Conservation (phyloP, 1,139 yeast species). For the Saccharomyces pastorianus region DNA sequence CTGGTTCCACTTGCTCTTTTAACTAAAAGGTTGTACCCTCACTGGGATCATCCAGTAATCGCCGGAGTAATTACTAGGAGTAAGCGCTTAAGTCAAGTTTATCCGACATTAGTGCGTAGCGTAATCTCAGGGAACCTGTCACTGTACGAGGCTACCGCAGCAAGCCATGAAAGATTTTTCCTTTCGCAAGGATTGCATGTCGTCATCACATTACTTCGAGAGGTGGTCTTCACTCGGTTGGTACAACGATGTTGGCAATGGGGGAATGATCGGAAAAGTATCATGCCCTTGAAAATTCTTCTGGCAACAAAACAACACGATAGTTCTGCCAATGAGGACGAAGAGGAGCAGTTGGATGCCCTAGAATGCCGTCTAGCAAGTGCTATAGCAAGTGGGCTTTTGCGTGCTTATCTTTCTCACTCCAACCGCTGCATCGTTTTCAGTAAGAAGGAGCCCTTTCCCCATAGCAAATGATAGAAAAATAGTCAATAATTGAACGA, state of each 20-base stretch:
- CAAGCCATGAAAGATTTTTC: conserved; percentile 42
- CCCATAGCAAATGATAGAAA: conserved; percentile 24
- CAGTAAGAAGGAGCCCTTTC: conserved; percentile 71
- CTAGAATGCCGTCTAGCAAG: conserved; percentile 69
- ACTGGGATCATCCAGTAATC: conserved; percentile 7
- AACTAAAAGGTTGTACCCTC: conserved; percentile 39
- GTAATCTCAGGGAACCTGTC: conserved; percentile 44
- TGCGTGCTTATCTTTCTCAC: conserved; percentile 83
- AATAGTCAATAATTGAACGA: conserved; percentile 8
- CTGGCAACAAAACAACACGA: conserved; percentile 6
- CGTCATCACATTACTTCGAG: conserved; percentile 47
- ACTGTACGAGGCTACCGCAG: conserved; percentile 41
- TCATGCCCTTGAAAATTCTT: conserved; percentile 16
- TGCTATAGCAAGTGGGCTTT: conserved; percentile 50
- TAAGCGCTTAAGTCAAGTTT: not conserved
- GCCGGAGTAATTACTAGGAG: not conserved
- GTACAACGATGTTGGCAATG: conserved; percentile 40
- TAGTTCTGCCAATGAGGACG: not conserved
- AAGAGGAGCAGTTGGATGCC: conserved; percentile 36
- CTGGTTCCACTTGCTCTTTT: conserved; percentile 50
- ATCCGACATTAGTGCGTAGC: not conserved
- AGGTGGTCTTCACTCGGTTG: conserved; percentile 45
- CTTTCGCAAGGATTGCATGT: conserved; percentile 57
- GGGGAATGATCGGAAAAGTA: conserved; percentile 9
- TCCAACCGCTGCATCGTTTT: conserved; percentile 65